Evolutionary conservation across 2,329 filamentous ascomycete species (phyloP), one percentile per base, ranked within the genome.

Genomic region (Phoma herbarum): DNA sequence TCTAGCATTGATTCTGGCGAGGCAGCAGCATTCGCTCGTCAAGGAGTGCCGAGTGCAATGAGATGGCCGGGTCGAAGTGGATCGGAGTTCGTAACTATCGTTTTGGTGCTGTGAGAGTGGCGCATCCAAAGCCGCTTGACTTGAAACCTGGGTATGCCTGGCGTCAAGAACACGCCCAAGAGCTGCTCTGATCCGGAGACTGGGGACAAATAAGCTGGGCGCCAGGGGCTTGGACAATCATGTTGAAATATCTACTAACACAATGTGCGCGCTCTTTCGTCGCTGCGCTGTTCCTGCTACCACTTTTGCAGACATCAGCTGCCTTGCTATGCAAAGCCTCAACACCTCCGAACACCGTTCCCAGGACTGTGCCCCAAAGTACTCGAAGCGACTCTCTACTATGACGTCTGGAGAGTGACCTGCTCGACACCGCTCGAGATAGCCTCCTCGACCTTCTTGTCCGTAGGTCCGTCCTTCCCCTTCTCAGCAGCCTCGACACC

Each of bases 401-500:
- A 77, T 25, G 75, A 77, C 10, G 70, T 81, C 69, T 81, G 80
- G 57, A 83, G 67, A 14, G 71, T 72, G 22, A 79, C 78, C 64
- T 82, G 79, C 70, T 77, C 76, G 5, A 81, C 75, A 2, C 80
- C 80, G 49, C 80, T 76, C 0, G 73, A 73, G 4, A 82, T 78
- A 61, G 81, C 80, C 52, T 81, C 78, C 10, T 80, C 72, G 0
- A 75, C 80, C 28, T 76, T 78, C 46, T 76, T 75, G 29, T 67
- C 69, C 7, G 73, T 71, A 33, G 76, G 73, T 41, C 78, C 72
- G 49, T 76, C 75, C 3, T 89, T 89, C 54, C 89, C 84, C 76
- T 90, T 90, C 84, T 94, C 91, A 52, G 88, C 89, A 49, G 87
- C 85, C 82, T 93, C 91, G 46, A 97, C 86, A 56, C 90, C 88